Percentiles rank a stretch among this genome's conserved stretches.
Conservation (phyloP, 2,329 filamentous ascomycete genomes). For the Penicillium sp. region DNA sequence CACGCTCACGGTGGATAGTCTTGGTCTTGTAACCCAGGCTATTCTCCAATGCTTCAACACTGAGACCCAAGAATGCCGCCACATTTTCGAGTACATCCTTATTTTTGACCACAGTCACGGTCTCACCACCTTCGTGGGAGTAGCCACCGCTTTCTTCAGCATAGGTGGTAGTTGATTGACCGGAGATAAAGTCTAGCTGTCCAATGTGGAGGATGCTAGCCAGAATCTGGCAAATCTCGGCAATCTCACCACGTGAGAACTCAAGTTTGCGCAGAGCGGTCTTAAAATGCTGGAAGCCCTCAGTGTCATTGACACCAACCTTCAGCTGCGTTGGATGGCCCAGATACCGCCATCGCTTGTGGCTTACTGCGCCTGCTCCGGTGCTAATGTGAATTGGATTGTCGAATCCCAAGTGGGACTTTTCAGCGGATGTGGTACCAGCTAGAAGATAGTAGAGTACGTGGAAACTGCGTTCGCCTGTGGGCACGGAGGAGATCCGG, state of each 20-base stretch:
- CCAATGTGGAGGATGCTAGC: constrained; percentile 96
- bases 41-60: constrained; percentile 75
- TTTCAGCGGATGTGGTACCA: constrained; percentile 87
- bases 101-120: constrained; percentile 84
- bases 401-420: constrained; percentile 74
- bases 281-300: constrained; percentile 97
- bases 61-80: constrained; percentile 91
- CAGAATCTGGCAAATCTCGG: constrained; percentile 92
- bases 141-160: constrained; percentile 94
- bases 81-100: constrained; percentile 83
- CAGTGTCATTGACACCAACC: constrained; percentile 91
- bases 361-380: constrained; percentile 50
- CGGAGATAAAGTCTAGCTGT: constrained; percentile 88
- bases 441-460: constrained; percentile 92
- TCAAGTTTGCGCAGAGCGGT: constrained; percentile 90
- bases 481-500: constrained; percentile 86
- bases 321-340: constrained; percentile 96
- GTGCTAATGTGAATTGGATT: constrained; percentile 42
- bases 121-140: constrained; percentile 89
- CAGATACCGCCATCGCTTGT: constrained; percentile 91
- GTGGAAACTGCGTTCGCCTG: constrained; percentile 95
- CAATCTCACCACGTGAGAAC: constrained; percentile 89
- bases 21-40: constrained; percentile 95
- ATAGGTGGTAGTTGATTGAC: constrained; percentile 72
- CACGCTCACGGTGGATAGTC: constrained; percentile 90